Evolutionary conservation across 2,329 filamentous ascomycete genomes (phyloP), one percentile per base, ranked within the genome.

Genomic region (Colletotrichum camelliae): DNA sequence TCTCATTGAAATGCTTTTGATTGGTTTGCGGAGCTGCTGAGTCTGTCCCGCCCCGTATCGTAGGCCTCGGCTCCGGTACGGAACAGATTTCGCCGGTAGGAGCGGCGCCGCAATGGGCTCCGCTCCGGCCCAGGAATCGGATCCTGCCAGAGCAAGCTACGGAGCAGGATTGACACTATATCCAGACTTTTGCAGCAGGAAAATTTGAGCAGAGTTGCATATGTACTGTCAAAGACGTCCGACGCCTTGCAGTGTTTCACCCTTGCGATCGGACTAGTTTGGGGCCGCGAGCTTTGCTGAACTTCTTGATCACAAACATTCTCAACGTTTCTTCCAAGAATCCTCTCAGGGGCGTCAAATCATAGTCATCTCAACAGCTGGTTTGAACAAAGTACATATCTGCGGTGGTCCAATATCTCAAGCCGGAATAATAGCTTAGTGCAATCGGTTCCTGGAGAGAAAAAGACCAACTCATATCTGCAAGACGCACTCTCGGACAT

Each of bases 401-500:
- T 48, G 6, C 43, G 0, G 10, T 0, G 10, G 4, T 13, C n/a
- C 10, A 12, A 52, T 0, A 0, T 52, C 3, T 13, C 5, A 21
- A 4, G n/a, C 43, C 6, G n/a, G 5, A 4, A 15, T 0, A 4
- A 1, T 2, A 13, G 5, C 43, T 21, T 4, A 48, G 10, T 48
- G 5, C 0, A 21, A 1, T 48, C 0, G 5, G 4, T 48, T 21
- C 1, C 9, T 5, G 12, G 8, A 64, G 33, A 35, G 33, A 29
- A 10, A n/a, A n/a, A 3, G 18, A 33, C 43, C n/a, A 13, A 1
- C 4, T n/a, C 16, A 29, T 13, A 1, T 33, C 4, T 39, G 13
- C 21, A 21, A 13, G 37, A 43, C 15, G 21, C n/a, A 64, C 33
- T 18, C 70, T 68, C 73, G 70, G 73, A 75, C 70, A 35, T 75